These are phyloP conservation scores for Hyphopichia burtonii DNA, from an alignment of 1,139 yeast genomes.

Conservation along the genomic window DNA sequence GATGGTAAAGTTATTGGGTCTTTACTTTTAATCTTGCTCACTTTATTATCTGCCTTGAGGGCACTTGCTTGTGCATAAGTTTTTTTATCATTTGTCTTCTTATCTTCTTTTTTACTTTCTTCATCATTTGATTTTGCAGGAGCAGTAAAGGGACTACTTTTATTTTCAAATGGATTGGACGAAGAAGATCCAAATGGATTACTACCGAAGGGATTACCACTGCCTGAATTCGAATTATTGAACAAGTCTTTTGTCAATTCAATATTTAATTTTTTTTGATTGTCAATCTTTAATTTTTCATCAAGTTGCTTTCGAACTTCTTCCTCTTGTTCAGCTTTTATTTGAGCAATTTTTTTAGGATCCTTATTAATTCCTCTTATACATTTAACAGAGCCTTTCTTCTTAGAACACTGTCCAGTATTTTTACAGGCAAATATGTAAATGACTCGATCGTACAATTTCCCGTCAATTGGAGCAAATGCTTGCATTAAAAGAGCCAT, in stretches of 20 bases:
- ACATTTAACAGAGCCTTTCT: constrained; percentile 68
- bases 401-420: constrained; percentile 56
- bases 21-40: constrained; percentile 9
- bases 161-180: constrained; percentile 28
- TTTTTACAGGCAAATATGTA: constrained; percentile 77
- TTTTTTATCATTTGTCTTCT: constrained; percentile 5
- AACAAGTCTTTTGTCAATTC: constrained; percentile 48
- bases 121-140: constrained; percentile 5
- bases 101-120: neutral
- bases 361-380: constrained; percentile 72
- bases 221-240: constrained; percentile 8
- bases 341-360: constrained; percentile 41
- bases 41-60: constrained; percentile 8
- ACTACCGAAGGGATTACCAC: constrained; percentile 34
- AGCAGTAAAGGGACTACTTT: constrained; percentile 2
- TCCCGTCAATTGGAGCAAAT: constrained; percentile 69
- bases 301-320: constrained; percentile 36
- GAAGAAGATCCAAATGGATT: constrained; percentile 8
- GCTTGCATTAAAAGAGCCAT: constrained; percentile 78
- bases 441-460: constrained; percentile 75
- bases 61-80: constrained; percentile 28
- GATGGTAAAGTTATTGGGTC: constrained; percentile 32
- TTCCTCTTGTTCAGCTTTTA: constrained; percentile 37
- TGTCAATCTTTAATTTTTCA: constrained; percentile 40
- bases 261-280: constrained; percentile 40